These are phyloP conservation scores for Lavandula angustifolia DNA, from an alignment of 257 asterid genomes.

Conservation along the genomic window DNA sequence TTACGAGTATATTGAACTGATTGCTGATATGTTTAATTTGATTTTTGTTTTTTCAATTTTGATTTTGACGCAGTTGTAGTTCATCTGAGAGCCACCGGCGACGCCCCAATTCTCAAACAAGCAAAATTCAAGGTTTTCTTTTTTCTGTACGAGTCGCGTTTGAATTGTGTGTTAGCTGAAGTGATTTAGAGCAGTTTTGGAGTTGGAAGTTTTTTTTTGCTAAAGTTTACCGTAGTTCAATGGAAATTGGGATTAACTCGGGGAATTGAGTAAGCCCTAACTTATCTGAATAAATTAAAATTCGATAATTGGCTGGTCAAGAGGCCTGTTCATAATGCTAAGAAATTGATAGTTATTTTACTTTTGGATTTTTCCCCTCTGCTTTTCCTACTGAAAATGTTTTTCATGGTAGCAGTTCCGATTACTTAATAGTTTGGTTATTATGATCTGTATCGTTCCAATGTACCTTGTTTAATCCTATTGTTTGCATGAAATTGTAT, in stretches of 20 bases:
- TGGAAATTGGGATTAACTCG: slow-evolving; percentile 18
- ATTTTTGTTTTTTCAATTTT: slow-evolving; percentile 14
- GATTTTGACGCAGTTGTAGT: slow-evolving; percentile 64
- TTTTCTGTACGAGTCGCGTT: background rate
- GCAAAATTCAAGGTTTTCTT: slow-evolving; percentile 81
- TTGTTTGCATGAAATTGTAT: background rate
- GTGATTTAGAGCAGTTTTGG: slow-evolving; percentile 7
- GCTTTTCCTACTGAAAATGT: background rate
- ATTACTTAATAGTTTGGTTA: background rate
- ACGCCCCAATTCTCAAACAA: slow-evolving; percentile 93
- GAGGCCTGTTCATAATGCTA: background rate
- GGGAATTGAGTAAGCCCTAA: slow-evolving; percentile 20
- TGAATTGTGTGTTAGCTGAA: background rate
- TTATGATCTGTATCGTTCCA: background rate
- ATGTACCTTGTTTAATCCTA: slow-evolving; percentile 8
- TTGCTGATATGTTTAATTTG: background rate
- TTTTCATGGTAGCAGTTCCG: background rate
- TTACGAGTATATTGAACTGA: background rate
- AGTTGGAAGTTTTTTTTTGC: background rate
- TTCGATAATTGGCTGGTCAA: slow-evolving; percentile 1
- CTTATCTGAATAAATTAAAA: background rate
- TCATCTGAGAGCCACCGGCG: slow-evolving; percentile 95
- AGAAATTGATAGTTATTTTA: background rate
- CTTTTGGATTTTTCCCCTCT: no score
- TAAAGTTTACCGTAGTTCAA: background rate